Evolutionary conservation across 176 grass and related monocot species (phyloP).

Genomic region (Oryza punctata): DNA sequence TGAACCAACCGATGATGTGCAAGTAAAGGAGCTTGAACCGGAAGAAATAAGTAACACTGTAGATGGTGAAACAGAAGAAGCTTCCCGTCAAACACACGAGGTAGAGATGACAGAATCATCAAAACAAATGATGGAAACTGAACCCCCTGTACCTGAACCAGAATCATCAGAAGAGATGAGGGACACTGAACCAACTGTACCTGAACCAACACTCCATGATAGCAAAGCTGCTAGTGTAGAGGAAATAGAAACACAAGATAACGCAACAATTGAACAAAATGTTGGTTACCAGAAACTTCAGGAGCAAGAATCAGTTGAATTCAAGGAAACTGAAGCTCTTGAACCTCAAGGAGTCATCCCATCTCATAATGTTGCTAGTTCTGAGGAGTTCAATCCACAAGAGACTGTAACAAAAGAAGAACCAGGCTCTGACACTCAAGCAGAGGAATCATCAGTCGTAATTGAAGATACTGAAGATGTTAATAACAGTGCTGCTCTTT

Average conservation of each 20-base stretch:
- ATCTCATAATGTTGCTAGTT: constrained; percentile 16
- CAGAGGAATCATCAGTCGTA: constrained; percentile 25
- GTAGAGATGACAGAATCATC: constrained; percentile 2
- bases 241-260: constrained; percentile 16
- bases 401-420: constrained; percentile 25
- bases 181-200: neutral
- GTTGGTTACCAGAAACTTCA: constrained; percentile 15
- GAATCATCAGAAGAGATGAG: constrained; percentile 1
- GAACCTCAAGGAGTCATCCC: constrained; percentile 29
- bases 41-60: neutral
- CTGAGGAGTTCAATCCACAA: constrained; percentile 17
- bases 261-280: constrained; percentile 1
- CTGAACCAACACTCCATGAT: neutral
- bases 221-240: neutral
- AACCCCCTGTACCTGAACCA: neutral
- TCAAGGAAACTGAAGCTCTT: constrained; percentile 28
- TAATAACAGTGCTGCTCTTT: constrained; percentile 12
- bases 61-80: constrained; percentile 4
- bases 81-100: neutral
- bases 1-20: constrained; percentile 4
- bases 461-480: constrained; percentile 34
- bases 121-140: neutral
- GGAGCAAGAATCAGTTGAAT: constrained; percentile 33
- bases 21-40: neutral
- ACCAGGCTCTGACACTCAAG: constrained; percentile 22